Conservation (phyloP, 1,284 basidiomycete genomes). For the Puccinia horiana region DNA sequence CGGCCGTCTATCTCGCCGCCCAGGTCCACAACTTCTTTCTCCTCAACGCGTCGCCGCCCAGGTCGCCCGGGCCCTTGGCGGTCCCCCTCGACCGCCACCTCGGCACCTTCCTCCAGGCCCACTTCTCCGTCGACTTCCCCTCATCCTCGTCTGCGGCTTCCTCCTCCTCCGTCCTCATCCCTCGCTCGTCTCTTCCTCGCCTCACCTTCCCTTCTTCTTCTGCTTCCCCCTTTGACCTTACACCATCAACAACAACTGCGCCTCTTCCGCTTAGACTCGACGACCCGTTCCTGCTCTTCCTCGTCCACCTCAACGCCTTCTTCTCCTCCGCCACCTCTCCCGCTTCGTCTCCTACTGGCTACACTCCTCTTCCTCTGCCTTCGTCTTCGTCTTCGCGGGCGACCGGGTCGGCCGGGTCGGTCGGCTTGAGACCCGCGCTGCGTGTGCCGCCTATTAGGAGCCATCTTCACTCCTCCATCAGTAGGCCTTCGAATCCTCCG, state of each 20-base stretch:
- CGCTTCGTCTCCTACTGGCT: background rate
- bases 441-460: background rate
- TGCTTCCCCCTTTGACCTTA: too few relatives aligned
- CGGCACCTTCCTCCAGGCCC: background rate
- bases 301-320: constrained; percentile 1
- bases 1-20: background rate
- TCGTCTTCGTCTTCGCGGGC: too few relatives aligned
- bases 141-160: background rate
- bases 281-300: background rate
- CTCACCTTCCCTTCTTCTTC: too few relatives aligned
- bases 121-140: background rate
- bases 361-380: background rate
- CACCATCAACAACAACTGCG: background rate
- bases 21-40: constrained; percentile 14
- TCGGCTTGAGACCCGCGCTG: too few relatives aligned
- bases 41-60: too few relatives aligned
- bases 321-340: background rate
- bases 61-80: background rate
- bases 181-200: background rate
- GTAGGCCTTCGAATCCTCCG: background rate
- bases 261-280: background rate
- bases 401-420: too few relatives aligned
- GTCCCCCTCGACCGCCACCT: background rate
- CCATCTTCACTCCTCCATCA: background rate
- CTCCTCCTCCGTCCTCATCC: background rate